These are phyloP conservation scores for Fusarium duplospermum DNA, from an alignment of 2,329 filamentous ascomycete species.

Conservation along the genomic window DNA sequence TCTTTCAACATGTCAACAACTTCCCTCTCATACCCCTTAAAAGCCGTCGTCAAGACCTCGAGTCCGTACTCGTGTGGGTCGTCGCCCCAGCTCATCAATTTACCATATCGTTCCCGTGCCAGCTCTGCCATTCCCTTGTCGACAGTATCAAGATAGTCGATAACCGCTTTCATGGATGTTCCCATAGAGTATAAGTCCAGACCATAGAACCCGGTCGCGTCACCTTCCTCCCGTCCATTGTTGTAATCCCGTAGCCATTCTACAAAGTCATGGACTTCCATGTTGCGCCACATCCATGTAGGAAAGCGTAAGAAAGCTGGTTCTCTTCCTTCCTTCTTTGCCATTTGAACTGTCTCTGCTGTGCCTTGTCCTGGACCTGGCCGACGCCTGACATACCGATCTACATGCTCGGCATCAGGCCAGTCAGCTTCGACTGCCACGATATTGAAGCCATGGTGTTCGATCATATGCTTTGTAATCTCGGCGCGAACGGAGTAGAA, in stretches of 20 bases:
- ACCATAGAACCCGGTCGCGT: slow-evolving; percentile 22
- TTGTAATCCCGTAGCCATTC: slow-evolving; percentile 30
- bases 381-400: slow-evolving; percentile 21
- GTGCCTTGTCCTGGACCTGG: slow-evolving; percentile 14
- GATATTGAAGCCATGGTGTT: slow-evolving; percentile 31
- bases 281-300: slow-evolving; percentile 34
- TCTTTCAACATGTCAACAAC: slow-evolving; percentile 19
- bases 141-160: slow-evolving; percentile 26
- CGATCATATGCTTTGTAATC: slow-evolving; percentile 31
- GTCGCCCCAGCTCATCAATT: slow-evolving; percentile 24
- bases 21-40: slow-evolving; percentile 22
- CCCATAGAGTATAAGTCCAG: slow-evolving; percentile 30
- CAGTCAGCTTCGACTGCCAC: slow-evolving; percentile 29
- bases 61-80: slow-evolving; percentile 30
- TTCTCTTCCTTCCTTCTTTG: slow-evolving; percentile 16
- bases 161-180: slow-evolving; percentile 23
- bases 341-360: slow-evolving; percentile 18
- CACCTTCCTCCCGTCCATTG: not conserved
- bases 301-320: slow-evolving; percentile 22
- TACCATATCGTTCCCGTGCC: slow-evolving; percentile 16
- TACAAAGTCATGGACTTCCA: slow-evolving; percentile 27
- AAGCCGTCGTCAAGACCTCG: slow-evolving; percentile 21
- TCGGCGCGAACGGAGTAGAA: slow-evolving; percentile 24
- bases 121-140: slow-evolving; percentile 31
- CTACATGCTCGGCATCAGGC: slow-evolving; percentile 25